Evolutionary conservation across 2,329 filamentous ascomycete species (phyloP).

Genomic region (Pseudogymnoascus sp.): DNA sequence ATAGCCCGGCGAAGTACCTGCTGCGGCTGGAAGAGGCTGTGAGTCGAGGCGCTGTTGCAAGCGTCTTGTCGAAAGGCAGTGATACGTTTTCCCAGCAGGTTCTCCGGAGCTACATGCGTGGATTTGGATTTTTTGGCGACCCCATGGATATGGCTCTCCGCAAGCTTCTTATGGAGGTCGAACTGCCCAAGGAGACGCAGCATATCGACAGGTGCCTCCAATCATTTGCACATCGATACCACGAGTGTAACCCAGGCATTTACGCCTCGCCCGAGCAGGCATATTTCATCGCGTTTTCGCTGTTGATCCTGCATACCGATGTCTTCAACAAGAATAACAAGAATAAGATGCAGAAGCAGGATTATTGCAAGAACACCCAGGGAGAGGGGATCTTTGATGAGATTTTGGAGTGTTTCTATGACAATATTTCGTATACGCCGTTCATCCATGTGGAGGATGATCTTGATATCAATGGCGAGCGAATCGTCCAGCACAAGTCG

Average conservation of each 20-base stretch:
- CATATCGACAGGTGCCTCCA: constrained; percentile 94
- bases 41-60: constrained; percentile 74
- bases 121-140: constrained; percentile 90
- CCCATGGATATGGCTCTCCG: constrained; percentile 97
- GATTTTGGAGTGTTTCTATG: constrained; percentile 91
- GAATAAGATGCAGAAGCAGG: constrained; percentile 92
- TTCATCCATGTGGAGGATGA: constrained; percentile 98
- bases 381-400: constrained; percentile 91
- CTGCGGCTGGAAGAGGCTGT: constrained; percentile 73
- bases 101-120: constrained; percentile 87
- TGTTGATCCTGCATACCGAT: constrained; percentile 93
- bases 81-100: constrained; percentile 79
- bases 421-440: constrained; percentile 96
- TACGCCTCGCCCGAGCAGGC: constrained; percentile 86
- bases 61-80: constrained; percentile 74
- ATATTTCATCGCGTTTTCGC: constrained; percentile 96
- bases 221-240: constrained; percentile 90
- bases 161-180: constrained; percentile 92
- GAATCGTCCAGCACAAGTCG: constrained; percentile 61
- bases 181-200: constrained; percentile 93
- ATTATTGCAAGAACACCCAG: constrained; percentile 91
- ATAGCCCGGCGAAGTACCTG: constrained; percentile 85
- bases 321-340: constrained; percentile 99
- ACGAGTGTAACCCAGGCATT: constrained; percentile 96
- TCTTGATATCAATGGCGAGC: constrained; percentile 67